Conservation (phyloP, 2,329 filamentous ascomycete genomes). For the Diatrype stigma region DNA sequence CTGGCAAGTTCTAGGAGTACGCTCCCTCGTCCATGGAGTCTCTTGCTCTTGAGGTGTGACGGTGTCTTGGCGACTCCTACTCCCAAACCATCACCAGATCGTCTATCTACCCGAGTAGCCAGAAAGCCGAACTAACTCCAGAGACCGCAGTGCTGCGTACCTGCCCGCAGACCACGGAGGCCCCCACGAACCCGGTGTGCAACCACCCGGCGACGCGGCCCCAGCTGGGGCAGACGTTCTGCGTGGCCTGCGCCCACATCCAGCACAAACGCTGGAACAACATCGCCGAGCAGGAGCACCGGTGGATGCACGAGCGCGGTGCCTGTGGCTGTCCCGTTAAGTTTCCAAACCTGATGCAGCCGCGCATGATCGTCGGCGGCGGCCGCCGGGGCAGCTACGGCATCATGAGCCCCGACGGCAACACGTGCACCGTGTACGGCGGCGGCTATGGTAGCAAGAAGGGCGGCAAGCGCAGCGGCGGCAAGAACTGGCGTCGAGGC, state of each 20-base stretch:
- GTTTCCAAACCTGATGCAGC: slow-evolving; percentile 33
- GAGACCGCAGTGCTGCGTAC: slow-evolving; percentile 34
- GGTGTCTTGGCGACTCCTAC: no score
- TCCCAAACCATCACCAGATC: no score
- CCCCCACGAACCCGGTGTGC: slow-evolving; percentile 33
- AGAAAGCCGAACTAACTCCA: no score
- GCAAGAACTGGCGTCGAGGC: neutral
- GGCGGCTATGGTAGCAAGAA: neutral
- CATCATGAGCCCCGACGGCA: neutral
- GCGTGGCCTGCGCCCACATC: slow-evolving; percentile 33
- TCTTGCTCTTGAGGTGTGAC: no score
- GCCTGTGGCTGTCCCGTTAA: slow-evolving; percentile 33
- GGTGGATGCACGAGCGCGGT: slow-evolving; percentile 41
- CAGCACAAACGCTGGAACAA: slow-evolving; percentile 36
- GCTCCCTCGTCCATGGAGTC: no score
- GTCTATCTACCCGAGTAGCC: no score
- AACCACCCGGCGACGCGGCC: slow-evolving; percentile 24
- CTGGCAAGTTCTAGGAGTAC: no score
- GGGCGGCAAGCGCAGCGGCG: neutral
- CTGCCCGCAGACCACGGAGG: slow-evolving; percentile 39
- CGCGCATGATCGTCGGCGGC: slow-evolving; percentile 23
- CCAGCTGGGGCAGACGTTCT: slow-evolving; percentile 31
- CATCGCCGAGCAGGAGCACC: slow-evolving; percentile 38
- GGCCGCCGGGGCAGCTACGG: neutral
- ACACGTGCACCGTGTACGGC: neutral